Percentiles rank a stretch among this genome's conserved stretches.
These are phyloP conservation scores for Mycena kentingensis DNA, from an alignment of 768 basidiomycete genomes.

Conservation along the genomic window DNA sequence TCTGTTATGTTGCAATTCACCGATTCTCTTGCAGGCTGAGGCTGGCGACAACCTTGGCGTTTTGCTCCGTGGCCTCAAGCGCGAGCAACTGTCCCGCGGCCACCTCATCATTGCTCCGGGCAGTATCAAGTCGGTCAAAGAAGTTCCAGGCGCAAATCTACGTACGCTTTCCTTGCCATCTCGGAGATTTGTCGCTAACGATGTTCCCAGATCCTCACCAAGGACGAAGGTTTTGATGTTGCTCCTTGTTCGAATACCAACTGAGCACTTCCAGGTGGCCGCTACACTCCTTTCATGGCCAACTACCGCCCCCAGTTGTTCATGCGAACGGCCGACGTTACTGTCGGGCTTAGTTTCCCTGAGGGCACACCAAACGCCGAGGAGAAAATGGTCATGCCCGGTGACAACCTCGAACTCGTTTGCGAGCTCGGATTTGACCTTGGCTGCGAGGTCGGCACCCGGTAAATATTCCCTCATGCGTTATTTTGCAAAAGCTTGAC, in stretches of 20 bases:
- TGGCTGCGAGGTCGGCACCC: constrained; percentile 84
- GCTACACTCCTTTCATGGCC: constrained; percentile 88
- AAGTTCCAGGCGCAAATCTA: constrained; percentile 95
- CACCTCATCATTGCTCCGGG: constrained; percentile 89
- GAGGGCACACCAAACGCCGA: constrained; percentile 76
- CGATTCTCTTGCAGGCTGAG: constrained; percentile 61
- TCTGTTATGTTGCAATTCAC: not conserved
- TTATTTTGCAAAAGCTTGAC: constrained; percentile 7
- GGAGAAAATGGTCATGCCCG: constrained; percentile 98
- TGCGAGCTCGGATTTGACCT: constrained; percentile 83
- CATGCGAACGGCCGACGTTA: constrained; percentile 94
- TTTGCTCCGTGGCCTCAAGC: constrained; percentile 93
- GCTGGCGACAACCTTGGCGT: constrained; percentile 99
- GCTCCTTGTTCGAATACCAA: constrained; percentile 15
- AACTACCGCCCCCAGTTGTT: constrained; percentile 96
- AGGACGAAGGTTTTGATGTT: constrained; percentile 64
- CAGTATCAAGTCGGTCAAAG: constrained; percentile 89
- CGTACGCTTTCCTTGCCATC: constrained; percentile 39
- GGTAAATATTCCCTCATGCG: constrained; percentile 41
- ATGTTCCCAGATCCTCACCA: constrained; percentile 66
- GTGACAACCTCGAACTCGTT: constrained; percentile 94
- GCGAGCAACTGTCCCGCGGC: constrained; percentile 92
- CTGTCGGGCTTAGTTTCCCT: constrained; percentile 82
- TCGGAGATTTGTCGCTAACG: constrained; percentile 6
- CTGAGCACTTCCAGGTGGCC: constrained; percentile 54